Evolutionary conservation across 2,329 filamentous ascomycete genomes (phyloP), one percentile per base, ranked within the genome.

Genomic region (Xylariaceae sp.): DNA sequence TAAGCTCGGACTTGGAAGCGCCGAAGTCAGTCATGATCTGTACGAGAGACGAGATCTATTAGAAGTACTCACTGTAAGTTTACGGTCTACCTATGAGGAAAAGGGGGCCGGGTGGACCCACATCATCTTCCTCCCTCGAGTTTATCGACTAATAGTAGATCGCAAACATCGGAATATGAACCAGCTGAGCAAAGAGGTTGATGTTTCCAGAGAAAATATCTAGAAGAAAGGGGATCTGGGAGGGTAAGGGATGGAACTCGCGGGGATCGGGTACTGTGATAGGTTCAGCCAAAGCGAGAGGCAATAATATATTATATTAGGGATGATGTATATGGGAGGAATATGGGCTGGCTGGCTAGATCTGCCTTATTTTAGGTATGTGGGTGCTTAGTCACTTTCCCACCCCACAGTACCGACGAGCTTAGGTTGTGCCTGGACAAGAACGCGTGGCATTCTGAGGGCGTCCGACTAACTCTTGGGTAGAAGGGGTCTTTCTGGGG

Each of bases 51-150:
- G 9, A 55, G 20, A 43, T 23, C n/a, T 26, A 9, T 4, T 9
- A 44, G 23, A 5, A 43, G 20, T 18, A 50, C 42, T 42, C 19
- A 9, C 19, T 26, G 29, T 2, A 48, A 20, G 12, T 3, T 44
- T 7, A 16, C 7, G 18, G 6, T 23, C 6, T 23, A 18, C n/a
- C n/a, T n/a, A n/a, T n/a, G 54, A 4, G 16, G 10, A 18, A 49
- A 21, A n/a, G n/a, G n/a, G n/a, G n/a, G n/a, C n/a, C n/a, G n/a
- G n/a, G n/a, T n/a, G n/a, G n/a, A 69, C 76, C 68, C 59, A 82
- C 80, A 66, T 85, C 81, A 0, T 83, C 79, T 3, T 82, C 80
- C 9, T 84, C 81, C 81, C 85, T 82, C 0, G 81, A 84, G 0
- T 75, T 78, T 6, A 85, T 69, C 0, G 81, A 77, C 0, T 81